phyloP scores from a whole-genome alignment of 768 basidiomycete genomes.

The Kwoniella newhampshirensis region DNA sequence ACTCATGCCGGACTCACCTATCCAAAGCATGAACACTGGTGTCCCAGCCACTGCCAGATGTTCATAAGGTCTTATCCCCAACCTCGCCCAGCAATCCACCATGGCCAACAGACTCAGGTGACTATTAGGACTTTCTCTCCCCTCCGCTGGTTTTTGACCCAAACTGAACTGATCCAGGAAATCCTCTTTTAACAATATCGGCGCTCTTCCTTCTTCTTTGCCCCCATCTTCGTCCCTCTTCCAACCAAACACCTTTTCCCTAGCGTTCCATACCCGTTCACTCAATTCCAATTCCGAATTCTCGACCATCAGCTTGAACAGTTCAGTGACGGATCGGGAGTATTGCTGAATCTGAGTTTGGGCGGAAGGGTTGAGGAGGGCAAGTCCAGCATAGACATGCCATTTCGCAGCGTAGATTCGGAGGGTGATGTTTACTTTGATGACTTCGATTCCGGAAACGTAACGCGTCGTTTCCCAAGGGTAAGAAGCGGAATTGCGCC shows the following conservation, averaged over 20 bases:
- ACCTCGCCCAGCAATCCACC: constrained; percentile 95
- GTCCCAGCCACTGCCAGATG: constrained; percentile 93
- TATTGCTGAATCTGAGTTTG: constrained; percentile 86
- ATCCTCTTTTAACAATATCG: constrained; percentile 79
- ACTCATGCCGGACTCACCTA: constrained; percentile 62
- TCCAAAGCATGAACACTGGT: constrained; percentile 92
- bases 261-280: constrained; percentile 69
- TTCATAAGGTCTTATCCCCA: constrained; percentile 81
- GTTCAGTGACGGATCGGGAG: constrained; percentile 75
- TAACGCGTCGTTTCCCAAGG: constrained; percentile 94
- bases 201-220: constrained; percentile 39
- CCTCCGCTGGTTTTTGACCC: neutral
- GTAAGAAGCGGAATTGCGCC: constrained; percentile 72
- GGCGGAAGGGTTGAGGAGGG: constrained; percentile 91
- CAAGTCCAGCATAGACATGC: constrained; percentile 99
- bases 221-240: constrained; percentile 33
- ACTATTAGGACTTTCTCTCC: constrained; percentile 63
- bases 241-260: constrained; percentile 71
- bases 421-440: constrained; percentile 93
- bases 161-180: constrained; percentile 87
- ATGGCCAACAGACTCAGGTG: constrained; percentile 93
- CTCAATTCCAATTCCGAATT: constrained; percentile 61
- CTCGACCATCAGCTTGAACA: constrained; percentile 93
- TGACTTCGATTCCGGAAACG: constrained; percentile 94
- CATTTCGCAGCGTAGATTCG: constrained; percentile 96